Evolutionary conservation across 2,329 filamentous ascomycete species (phyloP).

Genomic region (Fusarium bulbicola): DNA sequence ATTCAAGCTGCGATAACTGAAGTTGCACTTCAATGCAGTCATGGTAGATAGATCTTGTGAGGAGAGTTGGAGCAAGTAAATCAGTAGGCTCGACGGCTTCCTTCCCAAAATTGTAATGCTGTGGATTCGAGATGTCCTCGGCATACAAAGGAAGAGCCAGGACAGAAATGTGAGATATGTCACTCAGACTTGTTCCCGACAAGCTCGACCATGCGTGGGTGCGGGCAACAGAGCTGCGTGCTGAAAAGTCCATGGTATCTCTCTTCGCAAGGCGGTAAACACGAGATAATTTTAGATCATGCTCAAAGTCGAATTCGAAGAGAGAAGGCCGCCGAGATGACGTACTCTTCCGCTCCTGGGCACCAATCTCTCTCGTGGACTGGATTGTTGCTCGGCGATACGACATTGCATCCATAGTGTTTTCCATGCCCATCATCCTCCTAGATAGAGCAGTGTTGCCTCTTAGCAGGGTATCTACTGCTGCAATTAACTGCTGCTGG

Average conservation of each 20-base stretch:
- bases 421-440: not conserved
- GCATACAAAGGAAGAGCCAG: not conserved
- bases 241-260: not conserved
- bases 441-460: not conserved
- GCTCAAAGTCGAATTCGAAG: not conserved
- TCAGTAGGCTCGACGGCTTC: rapidly evolving
- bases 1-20: not conserved
- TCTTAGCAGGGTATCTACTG: not conserved
- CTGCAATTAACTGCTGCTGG: not conserved
- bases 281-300: not conserved
- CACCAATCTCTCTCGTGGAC: rapidly evolving
- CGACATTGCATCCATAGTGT: not conserved
- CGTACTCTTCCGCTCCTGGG: rapidly evolving
- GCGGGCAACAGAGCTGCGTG: rapidly evolving
- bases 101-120: not conserved
- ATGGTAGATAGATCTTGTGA: not conserved
- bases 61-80: not conserved
- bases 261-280: not conserved
- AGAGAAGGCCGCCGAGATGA: not conserved
- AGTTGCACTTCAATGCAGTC: not conserved
- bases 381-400: not conserved
- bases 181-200: not conserved
- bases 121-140: not conserved
- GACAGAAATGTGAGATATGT: not conserved
- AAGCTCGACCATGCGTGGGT: not conserved